These are phyloP conservation scores for Hebeloma cylindrosporum DNA, from an alignment of 768 basidiomycete species.

Conservation along the genomic window DNA sequence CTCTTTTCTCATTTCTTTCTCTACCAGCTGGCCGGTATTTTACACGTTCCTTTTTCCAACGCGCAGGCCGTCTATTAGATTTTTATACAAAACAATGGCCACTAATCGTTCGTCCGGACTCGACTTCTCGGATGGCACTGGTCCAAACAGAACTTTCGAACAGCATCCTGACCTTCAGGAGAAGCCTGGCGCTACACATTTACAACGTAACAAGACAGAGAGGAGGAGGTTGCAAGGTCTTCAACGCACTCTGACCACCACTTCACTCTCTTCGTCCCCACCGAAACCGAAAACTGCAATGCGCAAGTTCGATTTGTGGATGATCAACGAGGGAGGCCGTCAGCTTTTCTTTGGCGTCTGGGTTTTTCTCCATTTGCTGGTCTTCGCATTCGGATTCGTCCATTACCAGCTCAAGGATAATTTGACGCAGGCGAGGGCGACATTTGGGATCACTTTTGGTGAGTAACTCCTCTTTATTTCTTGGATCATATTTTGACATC, in stretches of 20 bases:
- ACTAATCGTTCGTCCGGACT: constrained; percentile 57
- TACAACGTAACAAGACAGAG: constrained; percentile 88
- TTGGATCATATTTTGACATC: background rate
- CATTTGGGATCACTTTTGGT: constrained; percentile 82
- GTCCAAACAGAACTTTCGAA: constrained; percentile 39
- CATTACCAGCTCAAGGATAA: constrained; percentile 84
- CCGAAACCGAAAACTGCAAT: constrained; percentile 40
- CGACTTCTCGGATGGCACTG: constrained; percentile 64
- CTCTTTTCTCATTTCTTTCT: constrained; percentile 27
- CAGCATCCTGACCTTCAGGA: constrained; percentile 50
- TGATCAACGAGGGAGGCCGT: constrained; percentile 89
- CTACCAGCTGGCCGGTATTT: constrained; percentile 51
- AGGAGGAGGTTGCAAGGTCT: constrained; percentile 81
- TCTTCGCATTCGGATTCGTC: constrained; percentile 72
- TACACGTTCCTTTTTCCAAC: constrained; percentile 36
- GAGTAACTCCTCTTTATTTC: constrained; percentile 39
- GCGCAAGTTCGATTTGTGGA: constrained; percentile 71
- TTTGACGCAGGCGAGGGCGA: constrained; percentile 57
- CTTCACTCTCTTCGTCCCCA: constrained; percentile 27
- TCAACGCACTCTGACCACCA: constrained; percentile 55
- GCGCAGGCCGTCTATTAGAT: constrained; percentile 41
- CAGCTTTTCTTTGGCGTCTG: constrained; percentile 78
- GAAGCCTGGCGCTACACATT: constrained; percentile 37
- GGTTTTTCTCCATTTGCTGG: constrained; percentile 78
- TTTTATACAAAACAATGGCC: constrained; percentile 27